Evolutionary conservation across 768 basidiomycete genomes (phyloP).

Genomic region (Suillus clintonianus): DNA sequence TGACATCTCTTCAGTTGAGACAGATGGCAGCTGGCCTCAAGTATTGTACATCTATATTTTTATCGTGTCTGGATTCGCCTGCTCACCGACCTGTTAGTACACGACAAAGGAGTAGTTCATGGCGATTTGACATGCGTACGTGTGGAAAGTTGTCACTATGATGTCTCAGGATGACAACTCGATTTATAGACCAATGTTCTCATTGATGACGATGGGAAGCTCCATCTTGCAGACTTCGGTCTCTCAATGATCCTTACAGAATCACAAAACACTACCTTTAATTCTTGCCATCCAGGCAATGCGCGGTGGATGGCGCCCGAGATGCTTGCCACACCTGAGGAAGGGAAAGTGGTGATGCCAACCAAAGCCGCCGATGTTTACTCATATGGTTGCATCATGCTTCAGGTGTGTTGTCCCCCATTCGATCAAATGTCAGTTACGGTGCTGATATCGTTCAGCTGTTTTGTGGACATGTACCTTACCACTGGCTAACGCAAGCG

Average conservation of each 20-base stretch:
- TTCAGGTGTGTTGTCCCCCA: slow-evolving; percentile 32
- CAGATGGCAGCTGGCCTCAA: slow-evolving; percentile 4
- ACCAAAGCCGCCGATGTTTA: slow-evolving; percentile 36
- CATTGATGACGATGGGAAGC: slow-evolving; percentile 31
- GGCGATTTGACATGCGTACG: slow-evolving; percentile 12
- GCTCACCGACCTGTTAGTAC: slow-evolving; percentile 5
- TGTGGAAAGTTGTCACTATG: neutral
- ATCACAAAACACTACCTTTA: slow-evolving; percentile 36
- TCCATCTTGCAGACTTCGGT: slow-evolving; percentile 41
- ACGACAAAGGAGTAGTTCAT: slow-evolving; percentile 3
- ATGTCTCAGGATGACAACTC: neutral
- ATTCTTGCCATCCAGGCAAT: slow-evolving; percentile 30
- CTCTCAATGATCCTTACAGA: slow-evolving; percentile 37
- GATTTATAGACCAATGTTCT: slow-evolving; percentile 38
- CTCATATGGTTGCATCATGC: slow-evolving; percentile 42
- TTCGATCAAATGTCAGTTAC: neutral
- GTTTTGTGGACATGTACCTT: slow-evolving; percentile 26
- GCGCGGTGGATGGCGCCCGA: slow-evolving; percentile 43
- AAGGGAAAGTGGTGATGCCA: slow-evolving; percentile 6
- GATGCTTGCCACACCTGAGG: slow-evolving; percentile 22
- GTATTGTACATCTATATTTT: slow-evolving; percentile 1
- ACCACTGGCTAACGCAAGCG: slow-evolving; percentile 13
- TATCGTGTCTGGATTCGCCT: neutral
- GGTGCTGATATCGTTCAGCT: slow-evolving; percentile 9
- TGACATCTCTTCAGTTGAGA: neutral